These are phyloP conservation scores for Penicillium antarcticum DNA, from an alignment of 495 filamentous ascomycete genomes.

Conservation along the genomic window DNA sequence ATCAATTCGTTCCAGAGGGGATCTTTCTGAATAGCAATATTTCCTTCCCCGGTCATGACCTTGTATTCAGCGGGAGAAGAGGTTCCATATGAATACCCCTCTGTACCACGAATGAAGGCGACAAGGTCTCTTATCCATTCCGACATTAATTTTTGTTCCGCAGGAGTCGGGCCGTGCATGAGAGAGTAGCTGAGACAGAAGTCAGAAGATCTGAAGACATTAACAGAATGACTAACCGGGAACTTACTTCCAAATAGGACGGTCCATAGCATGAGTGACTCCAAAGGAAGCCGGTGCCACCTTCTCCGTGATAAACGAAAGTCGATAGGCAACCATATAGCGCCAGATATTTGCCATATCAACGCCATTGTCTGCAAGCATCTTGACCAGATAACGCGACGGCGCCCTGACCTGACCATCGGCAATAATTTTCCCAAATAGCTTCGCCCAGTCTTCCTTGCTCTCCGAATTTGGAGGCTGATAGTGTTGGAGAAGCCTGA, in stretches of 20 bases:
- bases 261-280: constrained; percentile 27
- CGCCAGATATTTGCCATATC: constrained; percentile 23
- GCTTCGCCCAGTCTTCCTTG: constrained; percentile 37
- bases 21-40: constrained; percentile 24
- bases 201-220: background rate
- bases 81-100: constrained; percentile 16
- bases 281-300: constrained; percentile 20
- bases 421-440: constrained; percentile 45
- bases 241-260: constrained; percentile 28
- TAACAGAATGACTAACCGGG: background rate
- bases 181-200: constrained; percentile 19
- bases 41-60: constrained; percentile 17
- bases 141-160: constrained; percentile 19
- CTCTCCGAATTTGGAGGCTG: constrained; percentile 19
- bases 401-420: constrained; percentile 44
- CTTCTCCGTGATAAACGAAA: constrained; percentile 27
- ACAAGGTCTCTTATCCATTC: constrained; percentile 23
- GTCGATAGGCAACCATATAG: constrained; percentile 22
- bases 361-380: constrained; percentile 16
- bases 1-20: constrained; percentile 11
- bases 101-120: constrained; percentile 22
- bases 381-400: constrained; percentile 23
- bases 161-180: constrained; percentile 20
- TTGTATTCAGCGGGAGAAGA: constrained; percentile 19
- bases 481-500: constrained; percentile 35